phyloP scores from a whole-genome alignment of 768 basidiomycete species.

The Podaxis rugospora region DNA sequence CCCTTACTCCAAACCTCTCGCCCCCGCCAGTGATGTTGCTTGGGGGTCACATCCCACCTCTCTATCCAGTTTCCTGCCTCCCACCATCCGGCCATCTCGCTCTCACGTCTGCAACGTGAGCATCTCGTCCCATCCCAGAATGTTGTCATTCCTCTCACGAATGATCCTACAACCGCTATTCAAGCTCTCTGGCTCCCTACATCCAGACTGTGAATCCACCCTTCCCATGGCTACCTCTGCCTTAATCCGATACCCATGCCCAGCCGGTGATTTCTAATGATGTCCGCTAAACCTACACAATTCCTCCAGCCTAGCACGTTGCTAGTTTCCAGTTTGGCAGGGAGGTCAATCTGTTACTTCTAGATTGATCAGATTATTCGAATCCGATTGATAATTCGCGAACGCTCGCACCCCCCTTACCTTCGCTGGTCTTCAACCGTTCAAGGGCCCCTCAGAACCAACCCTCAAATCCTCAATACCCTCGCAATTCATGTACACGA shows the following conservation, averaged over 20 bases:
- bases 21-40: not conserved
- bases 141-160: constrained; percentile 14
- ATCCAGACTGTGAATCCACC: not conserved
- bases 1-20: not conserved
- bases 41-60: not conserved
- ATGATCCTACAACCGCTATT: not conserved
- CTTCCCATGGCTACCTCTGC: not conserved
- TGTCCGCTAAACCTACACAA: not conserved
- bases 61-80: constrained; percentile 13
- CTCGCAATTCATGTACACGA: not conserved
- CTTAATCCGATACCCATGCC: constrained; percentile 4
- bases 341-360: not conserved
- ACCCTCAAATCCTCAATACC: not conserved
- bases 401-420: not conserved
- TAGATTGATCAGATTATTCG: not conserved
- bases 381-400: not conserved
- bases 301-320: not conserved
- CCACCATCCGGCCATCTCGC: constrained; percentile 10
- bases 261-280: not conserved
- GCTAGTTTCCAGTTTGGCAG: not conserved
- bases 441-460: not conserved
- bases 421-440: not conserved
- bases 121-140: constrained; percentile 7
- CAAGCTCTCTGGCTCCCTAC: not conserved
- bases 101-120: constrained; percentile 14